Percentiles rank a stretch among this genome's conserved stretches.
Conservation (phyloP, 805 yeast genomes). For the Starmerella roubikii region DNA sequence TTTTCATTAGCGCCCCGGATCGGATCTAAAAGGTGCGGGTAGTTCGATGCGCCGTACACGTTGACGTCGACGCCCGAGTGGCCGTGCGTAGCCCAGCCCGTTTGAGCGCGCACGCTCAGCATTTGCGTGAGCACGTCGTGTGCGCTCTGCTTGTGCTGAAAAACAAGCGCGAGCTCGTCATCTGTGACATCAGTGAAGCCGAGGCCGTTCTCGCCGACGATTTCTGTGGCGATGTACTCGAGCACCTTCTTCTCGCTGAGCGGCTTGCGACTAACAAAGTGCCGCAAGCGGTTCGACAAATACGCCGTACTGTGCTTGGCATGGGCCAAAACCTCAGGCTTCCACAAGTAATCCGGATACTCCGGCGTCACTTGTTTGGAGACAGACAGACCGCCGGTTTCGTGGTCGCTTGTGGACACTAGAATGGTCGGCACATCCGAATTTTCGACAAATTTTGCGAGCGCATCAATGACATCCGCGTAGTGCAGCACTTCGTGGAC, state of each 20-base stretch:
- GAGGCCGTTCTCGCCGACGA: constrained; percentile 44
- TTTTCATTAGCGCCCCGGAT: constrained; percentile 67
- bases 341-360: constrained; percentile 84
- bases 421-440: constrained; percentile 65
- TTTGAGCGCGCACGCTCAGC: constrained; percentile 68
- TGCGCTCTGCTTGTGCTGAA: constrained; percentile 26
- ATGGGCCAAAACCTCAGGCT: constrained; percentile 58
- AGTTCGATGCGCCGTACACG: constrained; percentile 55
- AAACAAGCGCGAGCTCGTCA: constrained; percentile 39
- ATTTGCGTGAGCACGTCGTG: constrained; percentile 48
- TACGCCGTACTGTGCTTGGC: constrained; percentile 70
- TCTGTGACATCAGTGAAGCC: constrained; percentile 47
- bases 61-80: constrained; percentile 94
- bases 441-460: constrained; percentile 36
- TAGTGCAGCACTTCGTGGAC: constrained; percentile 81
- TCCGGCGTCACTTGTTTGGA: constrained; percentile 56
- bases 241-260: constrained; percentile 2
- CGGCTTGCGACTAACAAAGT: constrained; percentile 17
- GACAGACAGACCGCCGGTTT: constrained; percentile 86
- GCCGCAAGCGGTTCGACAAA: constrained; percentile 37
- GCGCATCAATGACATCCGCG: constrained; percentile 68
- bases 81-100: constrained; percentile 96
- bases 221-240: constrained; percentile 37
- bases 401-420: constrained; percentile 83
- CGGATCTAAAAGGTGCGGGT: constrained; percentile 22